Evolutionary conservation across 176 grass and related monocot species (phyloP).

Genomic region (Cenchrus fungigraminus): DNA sequence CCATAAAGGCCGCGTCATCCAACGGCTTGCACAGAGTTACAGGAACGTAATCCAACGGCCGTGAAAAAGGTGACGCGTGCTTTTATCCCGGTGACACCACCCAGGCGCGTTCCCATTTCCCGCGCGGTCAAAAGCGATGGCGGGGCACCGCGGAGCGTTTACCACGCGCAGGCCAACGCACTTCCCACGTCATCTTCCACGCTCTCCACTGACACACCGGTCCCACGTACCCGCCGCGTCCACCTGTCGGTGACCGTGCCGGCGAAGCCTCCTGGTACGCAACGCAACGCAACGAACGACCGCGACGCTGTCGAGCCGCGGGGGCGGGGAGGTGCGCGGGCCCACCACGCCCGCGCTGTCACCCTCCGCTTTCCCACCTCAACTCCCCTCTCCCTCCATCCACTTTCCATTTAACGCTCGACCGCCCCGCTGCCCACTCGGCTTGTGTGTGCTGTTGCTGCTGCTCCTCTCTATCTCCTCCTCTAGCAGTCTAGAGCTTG

Average conservation of each 20-base stretch:
- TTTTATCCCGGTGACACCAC: background rate
- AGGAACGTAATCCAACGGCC: too few species aligned
- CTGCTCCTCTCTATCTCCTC: background rate
- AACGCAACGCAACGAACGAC: too few species aligned
- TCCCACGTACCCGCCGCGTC: fast-evolving
- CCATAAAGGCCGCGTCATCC: background rate
- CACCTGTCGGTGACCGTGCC: slow-evolving; percentile 29
- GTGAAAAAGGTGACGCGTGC: background rate
- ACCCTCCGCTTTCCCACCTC: slow-evolving; percentile 24
- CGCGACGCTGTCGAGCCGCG: slow-evolving; percentile 13
- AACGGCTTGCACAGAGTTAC: background rate
- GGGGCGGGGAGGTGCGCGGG: background rate
- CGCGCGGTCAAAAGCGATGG: slow-evolving; percentile 11
- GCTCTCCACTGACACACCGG: background rate
- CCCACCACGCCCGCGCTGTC: slow-evolving; percentile 41
- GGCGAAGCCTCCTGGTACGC: background rate
- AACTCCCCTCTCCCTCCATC: background rate
- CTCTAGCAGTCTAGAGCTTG: background rate
- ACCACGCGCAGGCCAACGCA: too few species aligned
- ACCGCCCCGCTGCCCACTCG: background rate
- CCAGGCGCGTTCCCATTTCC: too few species aligned
- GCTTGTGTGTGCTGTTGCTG: background rate
- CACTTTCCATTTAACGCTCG: slow-evolving; percentile 21
- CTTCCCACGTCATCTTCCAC: too few species aligned
- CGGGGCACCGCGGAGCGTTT: background rate